Conservation (phyloP, 257 asterid genomes). For the Rehmannia glutinosa region DNA sequence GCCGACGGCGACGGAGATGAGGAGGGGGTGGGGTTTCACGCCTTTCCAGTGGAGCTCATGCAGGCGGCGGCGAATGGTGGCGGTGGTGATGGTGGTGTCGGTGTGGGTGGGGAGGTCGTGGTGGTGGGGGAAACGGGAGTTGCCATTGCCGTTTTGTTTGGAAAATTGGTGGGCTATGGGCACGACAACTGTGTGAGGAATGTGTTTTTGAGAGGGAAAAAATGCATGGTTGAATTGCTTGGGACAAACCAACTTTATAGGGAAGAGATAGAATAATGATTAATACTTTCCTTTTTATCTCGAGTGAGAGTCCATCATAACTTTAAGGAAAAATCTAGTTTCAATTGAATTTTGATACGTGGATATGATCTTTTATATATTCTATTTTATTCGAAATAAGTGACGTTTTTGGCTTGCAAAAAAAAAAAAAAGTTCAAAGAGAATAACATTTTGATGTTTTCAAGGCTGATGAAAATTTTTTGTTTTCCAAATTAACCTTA, state of each 20-base stretch:
- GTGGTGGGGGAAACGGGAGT: conserved; percentile 14
- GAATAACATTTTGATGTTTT: no score
- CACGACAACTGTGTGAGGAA: neutral
- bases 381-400: no score
- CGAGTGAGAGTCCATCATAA: no score
- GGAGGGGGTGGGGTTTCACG: conserved; percentile 42
- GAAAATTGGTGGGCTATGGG: neutral
- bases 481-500: no score
- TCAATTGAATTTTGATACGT: no score
- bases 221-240: neutral
- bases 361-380: no score
- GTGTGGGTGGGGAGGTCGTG: conserved; percentile 3
- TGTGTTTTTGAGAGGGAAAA: neutral
- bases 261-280: neutral
- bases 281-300: neutral
- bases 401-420: no score
- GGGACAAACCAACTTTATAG: neutral
- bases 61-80: conserved; percentile 9
- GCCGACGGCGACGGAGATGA: conserved; percentile 44
- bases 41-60: conserved; percentile 40
- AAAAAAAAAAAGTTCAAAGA: no score
- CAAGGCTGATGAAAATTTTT: no score
- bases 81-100: neutral
- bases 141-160: conserved; percentile 11
- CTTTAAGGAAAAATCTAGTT: no score